Evolutionary conservation across 2,329 filamentous ascomycete genomes (phyloP), one percentile per base, ranked within the genome.

Genomic region (Cryphonectria nitschkei): DNA sequence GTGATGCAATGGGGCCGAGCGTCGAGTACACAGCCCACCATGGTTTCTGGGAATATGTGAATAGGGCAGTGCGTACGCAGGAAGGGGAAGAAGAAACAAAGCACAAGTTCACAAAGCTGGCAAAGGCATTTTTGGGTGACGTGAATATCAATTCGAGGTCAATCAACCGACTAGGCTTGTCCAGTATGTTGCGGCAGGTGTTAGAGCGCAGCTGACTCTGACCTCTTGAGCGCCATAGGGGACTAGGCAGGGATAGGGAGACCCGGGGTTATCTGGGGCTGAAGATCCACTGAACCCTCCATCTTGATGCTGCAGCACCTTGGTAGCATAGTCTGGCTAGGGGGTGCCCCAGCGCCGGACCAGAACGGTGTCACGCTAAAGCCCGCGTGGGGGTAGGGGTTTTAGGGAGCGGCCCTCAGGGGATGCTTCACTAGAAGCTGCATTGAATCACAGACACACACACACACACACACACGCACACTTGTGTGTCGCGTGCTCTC

Each of bases 401-500:
- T 3, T 22, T 26, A 63, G 39, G 60, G 19, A 14, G 58, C 2
- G 58, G 37, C 9, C 37, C 32, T 39, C 37, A 16, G 14, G 29
- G 58, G 29, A 34, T 32, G 32, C 58, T 61, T n/a, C 58, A 61
- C 32, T 19, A n/a, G 37, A 29, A 29, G 19, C 60, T 43, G 22
- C 19, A 2, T 16, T 39, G 58, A 41, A 26, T 14, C 54, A 64
- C 39, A 29, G 11, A 34, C 61, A 19, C 13, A 37, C 29, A 26
- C 26, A 26, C 26, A 26, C 26, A 26, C 26, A 26, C 26, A 26
- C 26, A 26, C 39, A 29, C n/a, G 6, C 61, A 19, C 13, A 37
- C 29, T 39, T 39, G 29, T 26, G 39, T 43, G 61, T 46, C 39
- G 60, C 60, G 60, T 43, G 60, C 43, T 52, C 63, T 62, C 39